phyloP scores from a whole-genome alignment of 1,139 yeast species.

The Kodamaea arcana region DNA sequence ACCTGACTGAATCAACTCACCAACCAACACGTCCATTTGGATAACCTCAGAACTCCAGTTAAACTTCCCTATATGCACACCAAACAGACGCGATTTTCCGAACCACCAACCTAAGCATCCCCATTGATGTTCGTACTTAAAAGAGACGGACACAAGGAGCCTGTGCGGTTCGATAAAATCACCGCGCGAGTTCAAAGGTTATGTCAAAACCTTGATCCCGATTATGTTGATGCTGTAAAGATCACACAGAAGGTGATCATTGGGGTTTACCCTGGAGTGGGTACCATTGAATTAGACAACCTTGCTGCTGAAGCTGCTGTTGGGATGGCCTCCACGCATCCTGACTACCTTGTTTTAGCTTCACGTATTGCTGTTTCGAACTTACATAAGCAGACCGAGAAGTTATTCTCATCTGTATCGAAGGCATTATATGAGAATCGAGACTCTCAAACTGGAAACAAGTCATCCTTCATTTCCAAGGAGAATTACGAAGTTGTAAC shows the following conservation, averaged over 20 bases:
- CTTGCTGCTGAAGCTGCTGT: conserved; percentile 98
- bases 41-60: too few relatives aligned
- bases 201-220: conserved; percentile 80
- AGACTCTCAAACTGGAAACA: conserved; percentile 68
- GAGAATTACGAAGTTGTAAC: conserved; percentile 63
- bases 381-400: conserved; percentile 89
- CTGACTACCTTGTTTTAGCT: conserved; percentile 91
- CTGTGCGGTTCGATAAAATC: conserved; percentile 50
- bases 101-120: too few relatives aligned
- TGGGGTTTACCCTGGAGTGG: conserved; percentile 94
- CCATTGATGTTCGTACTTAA: conserved; percentile 55
- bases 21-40: too few relatives aligned
- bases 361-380: conserved; percentile 93
- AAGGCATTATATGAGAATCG: conserved; percentile 62
- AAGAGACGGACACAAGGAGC: conserved; percentile 80
- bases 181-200: conserved; percentile 49
- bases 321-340: conserved; percentile 93
- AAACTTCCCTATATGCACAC: too few relatives aligned
- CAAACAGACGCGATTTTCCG: too few relatives aligned
- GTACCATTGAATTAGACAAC: conserved; percentile 87
- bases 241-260: conserved; percentile 85
- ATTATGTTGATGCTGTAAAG: conserved; percentile 82
- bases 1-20: too few relatives aligned
- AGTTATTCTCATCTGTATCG: conserved; percentile 78
- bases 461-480: conserved; percentile 77